phyloP scores from a whole-genome alignment of 2,329 filamentous ascomycete species.

The Talaromyces sp. region DNA sequence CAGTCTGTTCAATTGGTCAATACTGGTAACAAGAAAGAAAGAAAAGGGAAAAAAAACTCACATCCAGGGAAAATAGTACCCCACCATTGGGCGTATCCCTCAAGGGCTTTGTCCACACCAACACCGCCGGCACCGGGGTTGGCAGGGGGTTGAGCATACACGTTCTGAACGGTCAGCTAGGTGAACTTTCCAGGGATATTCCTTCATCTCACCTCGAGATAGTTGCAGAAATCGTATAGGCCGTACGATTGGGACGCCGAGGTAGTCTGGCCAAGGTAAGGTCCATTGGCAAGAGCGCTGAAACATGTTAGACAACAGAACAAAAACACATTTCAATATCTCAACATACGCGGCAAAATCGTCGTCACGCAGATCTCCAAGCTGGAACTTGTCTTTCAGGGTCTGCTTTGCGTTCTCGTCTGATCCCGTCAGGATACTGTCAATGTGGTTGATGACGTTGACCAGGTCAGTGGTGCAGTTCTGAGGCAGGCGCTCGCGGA shows the following conservation, averaged over 20 bases:
- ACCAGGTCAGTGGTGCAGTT: constrained; percentile 54
- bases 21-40: too few relatives aligned
- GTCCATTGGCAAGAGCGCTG: constrained; percentile 50
- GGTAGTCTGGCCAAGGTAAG: constrained; percentile 53
- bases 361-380: constrained; percentile 46
- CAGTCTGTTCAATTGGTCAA: constrained; percentile 34
- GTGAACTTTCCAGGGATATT: constrained; percentile 2
- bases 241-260: constrained; percentile 39
- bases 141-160: constrained; percentile 20
- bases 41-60: constrained; percentile 31
- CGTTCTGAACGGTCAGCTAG: constrained; percentile 25
- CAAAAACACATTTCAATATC: constrained; percentile 4
- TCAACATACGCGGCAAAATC: constrained; percentile 43
- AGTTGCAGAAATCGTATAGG: constrained; percentile 44
- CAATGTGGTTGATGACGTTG: constrained; percentile 51
- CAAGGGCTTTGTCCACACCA: constrained; percentile 49
- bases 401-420: constrained; percentile 35
- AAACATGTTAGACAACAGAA: not conserved
- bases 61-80: constrained; percentile 44
- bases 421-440: constrained; percentile 42
- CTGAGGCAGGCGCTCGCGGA: constrained; percentile 53
- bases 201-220: constrained; percentile 38
- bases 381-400: constrained; percentile 50
- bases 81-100: constrained; percentile 52
- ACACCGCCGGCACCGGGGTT: constrained; percentile 42